phyloP scores from a whole-genome alignment of 1,284 basidiomycete genomes.

The Rhodotorula mucilaginosa region DNA sequence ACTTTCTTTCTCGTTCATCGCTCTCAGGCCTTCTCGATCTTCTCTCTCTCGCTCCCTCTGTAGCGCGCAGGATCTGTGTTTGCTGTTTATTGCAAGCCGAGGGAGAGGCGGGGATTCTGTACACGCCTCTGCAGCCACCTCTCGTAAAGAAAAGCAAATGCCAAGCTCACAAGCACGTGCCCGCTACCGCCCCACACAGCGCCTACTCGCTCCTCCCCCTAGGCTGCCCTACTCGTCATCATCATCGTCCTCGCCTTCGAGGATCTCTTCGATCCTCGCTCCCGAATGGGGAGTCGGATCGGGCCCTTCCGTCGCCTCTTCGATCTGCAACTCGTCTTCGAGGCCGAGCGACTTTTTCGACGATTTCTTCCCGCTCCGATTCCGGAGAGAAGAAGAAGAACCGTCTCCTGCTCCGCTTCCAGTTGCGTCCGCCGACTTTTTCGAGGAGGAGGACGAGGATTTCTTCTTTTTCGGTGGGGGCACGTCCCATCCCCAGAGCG shows the following conservation, averaged over 20 bases:
- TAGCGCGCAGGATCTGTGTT: too few species aligned
- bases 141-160: too few species aligned
- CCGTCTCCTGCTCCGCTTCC: conserved; percentile 16
- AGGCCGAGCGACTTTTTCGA: background rate
- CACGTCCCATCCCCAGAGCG: conserved; percentile 94
- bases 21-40: too few species aligned
- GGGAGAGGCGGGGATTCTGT: too few species aligned
- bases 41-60: too few species aligned
- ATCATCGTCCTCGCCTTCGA: conserved; percentile 10
- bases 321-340: background rate
- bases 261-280: conserved; percentile 22
- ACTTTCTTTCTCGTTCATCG: too few species aligned
- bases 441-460: background rate
- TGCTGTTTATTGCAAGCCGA: too few species aligned
- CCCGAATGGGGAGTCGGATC: conserved; percentile 2
- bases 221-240: background rate
- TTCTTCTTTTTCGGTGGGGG: conserved; percentile 56
- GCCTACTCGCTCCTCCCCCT: too few species aligned
- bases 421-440: conserved; percentile 39
- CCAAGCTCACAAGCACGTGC: too few species aligned
- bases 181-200: too few species aligned
- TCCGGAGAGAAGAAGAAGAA: too few species aligned
- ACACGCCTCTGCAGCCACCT: too few species aligned
- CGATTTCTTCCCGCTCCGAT: conserved; percentile 45
- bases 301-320: background rate